Evolutionary conservation across 2,329 filamentous ascomycete genomes (phyloP).

Genomic region (Teratosphaeria viscida): DNA sequence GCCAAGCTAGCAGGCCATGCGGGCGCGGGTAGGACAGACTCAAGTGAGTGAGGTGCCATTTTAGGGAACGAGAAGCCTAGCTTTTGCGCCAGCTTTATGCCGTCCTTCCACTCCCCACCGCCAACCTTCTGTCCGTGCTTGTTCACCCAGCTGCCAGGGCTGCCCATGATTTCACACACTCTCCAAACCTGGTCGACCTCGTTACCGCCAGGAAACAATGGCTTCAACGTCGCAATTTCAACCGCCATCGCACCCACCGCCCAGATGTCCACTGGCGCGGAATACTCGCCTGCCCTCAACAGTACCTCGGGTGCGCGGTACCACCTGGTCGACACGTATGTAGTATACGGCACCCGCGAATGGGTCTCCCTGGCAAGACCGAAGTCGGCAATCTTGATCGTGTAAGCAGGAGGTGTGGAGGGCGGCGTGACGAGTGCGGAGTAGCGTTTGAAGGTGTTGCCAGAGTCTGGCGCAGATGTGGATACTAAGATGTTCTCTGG

Average conservation of each 20-base stretch:
- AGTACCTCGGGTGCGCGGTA: slow-evolving; percentile 89
- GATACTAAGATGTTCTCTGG: slow-evolving; percentile 98
- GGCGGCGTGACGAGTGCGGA: slow-evolving; percentile 88
- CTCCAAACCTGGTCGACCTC: slow-evolving; percentile 99
- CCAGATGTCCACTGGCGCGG: slow-evolving; percentile 96
- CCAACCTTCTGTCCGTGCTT: slow-evolving; percentile 79
- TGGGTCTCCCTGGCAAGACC: slow-evolving; percentile 95
- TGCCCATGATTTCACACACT: slow-evolving; percentile 98
- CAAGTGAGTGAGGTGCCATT: slow-evolving; percentile 96
- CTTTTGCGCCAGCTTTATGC: slow-evolving; percentile 83
- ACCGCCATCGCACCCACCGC: slow-evolving; percentile 97
- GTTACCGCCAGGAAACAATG: slow-evolving; percentile 91
- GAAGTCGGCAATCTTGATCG: slow-evolving; percentile 97
- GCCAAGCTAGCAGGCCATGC: slow-evolving; percentile 84
- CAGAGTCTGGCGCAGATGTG: slow-evolving; percentile 72
- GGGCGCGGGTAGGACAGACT: slow-evolving; percentile 79
- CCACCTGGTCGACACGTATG: slow-evolving; percentile 96
- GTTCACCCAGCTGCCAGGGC: slow-evolving; percentile 95
- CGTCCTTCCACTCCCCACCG: slow-evolving; percentile 95
- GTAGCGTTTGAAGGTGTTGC: slow-evolving; percentile 82
- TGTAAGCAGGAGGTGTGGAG: slow-evolving; percentile 85
- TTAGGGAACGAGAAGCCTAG: slow-evolving; percentile 96
- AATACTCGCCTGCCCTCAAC: slow-evolving; percentile 88
- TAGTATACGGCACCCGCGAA: slow-evolving; percentile 92
- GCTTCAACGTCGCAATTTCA: slow-evolving; percentile 91